phyloP scores from a whole-genome alignment of 2,329 filamentous ascomycete species.

The Tolypocladium capitatum region DNA sequence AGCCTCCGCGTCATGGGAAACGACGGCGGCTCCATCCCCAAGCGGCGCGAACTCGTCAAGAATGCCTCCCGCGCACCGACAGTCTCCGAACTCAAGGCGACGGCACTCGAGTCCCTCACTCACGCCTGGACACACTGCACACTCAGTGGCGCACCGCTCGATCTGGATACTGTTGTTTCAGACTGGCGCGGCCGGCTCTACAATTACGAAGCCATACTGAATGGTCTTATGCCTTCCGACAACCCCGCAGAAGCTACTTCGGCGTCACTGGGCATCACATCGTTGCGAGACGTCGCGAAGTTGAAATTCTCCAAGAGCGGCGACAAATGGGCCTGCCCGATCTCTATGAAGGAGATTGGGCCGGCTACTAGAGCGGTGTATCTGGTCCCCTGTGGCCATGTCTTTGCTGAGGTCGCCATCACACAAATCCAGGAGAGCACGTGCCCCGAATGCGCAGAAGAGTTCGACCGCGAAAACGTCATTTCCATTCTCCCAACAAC shows the following conservation, averaged over 20 bases:
- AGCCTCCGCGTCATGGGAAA: slow-evolving; percentile 60
- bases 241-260: slow-evolving; percentile 39
- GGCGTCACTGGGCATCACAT: slow-evolving; percentile 51
- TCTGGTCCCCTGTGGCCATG: slow-evolving; percentile 87
- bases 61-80: slow-evolving; percentile 75
- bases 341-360: slow-evolving; percentile 78
- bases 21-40: slow-evolving; percentile 93
- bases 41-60: slow-evolving; percentile 89
- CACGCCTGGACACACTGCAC: slow-evolving; percentile 84
- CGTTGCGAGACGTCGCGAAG: slow-evolving; percentile 75
- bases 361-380: slow-evolving; percentile 72
- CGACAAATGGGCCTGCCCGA: slow-evolving; percentile 66
- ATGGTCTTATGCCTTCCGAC: slow-evolving; percentile 43
- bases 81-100: slow-evolving; percentile 77
- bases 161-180: slow-evolving; percentile 60
- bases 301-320: slow-evolving; percentile 50
- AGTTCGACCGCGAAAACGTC: slow-evolving; percentile 61
- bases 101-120: slow-evolving; percentile 68
- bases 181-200: slow-evolving; percentile 77
- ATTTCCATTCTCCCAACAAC: slow-evolving; percentile 68
- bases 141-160: slow-evolving; percentile 65
- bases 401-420: slow-evolving; percentile 77
- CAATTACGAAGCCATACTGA: slow-evolving; percentile 83
- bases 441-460: slow-evolving; percentile 61
- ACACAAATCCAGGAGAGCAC: slow-evolving; percentile 56